Base-by-base conservation (phyloP, 2,329 filamentous ascomycete genomes). In the Claviceps maximensis region DNA sequence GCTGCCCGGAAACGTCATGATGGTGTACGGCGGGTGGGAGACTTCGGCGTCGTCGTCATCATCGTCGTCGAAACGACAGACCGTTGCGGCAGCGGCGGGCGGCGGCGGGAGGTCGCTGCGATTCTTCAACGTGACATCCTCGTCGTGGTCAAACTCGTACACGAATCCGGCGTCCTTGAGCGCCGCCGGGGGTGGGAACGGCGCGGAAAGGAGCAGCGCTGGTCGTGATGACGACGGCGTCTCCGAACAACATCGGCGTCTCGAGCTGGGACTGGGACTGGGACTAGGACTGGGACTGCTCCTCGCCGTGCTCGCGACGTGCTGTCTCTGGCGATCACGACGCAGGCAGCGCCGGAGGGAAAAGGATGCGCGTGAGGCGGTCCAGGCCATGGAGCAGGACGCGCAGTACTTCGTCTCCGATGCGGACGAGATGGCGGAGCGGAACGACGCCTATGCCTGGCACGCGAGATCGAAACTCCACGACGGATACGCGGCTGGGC, bases 1-100 rank as follows among this genome's bases (percentile, higher is more conserved):
- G 52, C 66, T 86, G 3, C 82, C 82, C 0, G 82, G 82, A 2
- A 84, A 85, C 57, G 73, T 85, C 2, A 82, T 86, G 78, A 79
- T 85, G 75, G 71, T 84, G 1, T 78, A 82, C 46, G 82, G 82
- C 6, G 82, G 82, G 1, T 79, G 80, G 61, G 71, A 72, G 23
- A 79, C 81, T 36, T 65, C 53, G 23, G 56, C 68, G 9, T 54
- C 60, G 0, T 1, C 60, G 58, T 13, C 61, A 17, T 15, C 60
- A 45, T n/a, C 62, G 15, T 44, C 49, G 3, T 45, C 50, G 2
- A 73, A 66, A 57, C 68, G 72, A 40, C 67, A 68, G 57, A 58
- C 55, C 46, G 60, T 38, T 44, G 59, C 57, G 25, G 17, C 8
- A 3, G 36, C 31, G 2, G 25, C 19, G 9, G 59, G 9, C 31